These are phyloP conservation scores for Solanum corneliomulleri DNA, from an alignment of 257 asterid genomes.

Conservation along the genomic window DNA sequence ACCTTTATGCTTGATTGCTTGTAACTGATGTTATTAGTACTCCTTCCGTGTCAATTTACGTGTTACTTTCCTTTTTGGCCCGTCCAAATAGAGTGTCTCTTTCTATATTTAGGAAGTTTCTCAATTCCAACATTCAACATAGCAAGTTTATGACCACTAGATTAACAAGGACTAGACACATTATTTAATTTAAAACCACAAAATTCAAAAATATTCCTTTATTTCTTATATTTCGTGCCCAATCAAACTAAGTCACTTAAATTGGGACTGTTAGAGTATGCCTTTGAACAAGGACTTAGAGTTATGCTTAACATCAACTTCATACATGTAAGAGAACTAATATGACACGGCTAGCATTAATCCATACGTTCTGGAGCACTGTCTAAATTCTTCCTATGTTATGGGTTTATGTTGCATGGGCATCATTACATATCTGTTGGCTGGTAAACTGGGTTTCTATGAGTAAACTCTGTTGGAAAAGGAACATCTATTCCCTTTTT, in stretches of 20 bases:
- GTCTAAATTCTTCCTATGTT: not conserved
- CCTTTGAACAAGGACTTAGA: not conserved
- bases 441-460: not conserved
- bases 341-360: not conserved
- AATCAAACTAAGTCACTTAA: not conserved
- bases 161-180: not conserved
- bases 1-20: not conserved
- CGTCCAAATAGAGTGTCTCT: not conserved
- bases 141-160: not conserved
- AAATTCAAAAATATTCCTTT: not conserved
- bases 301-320: not conserved
- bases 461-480: not conserved
- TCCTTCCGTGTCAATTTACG: not conserved
- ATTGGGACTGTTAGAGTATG: not conserved
- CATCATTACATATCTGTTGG: not conserved
- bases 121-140: not conserved
- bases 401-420: not conserved
- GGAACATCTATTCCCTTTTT: not conserved
- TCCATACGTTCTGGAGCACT: not conserved
- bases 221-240: not conserved
- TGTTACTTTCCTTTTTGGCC: not conserved
- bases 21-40: not conserved
- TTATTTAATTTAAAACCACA: not conserved
- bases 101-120: not conserved
- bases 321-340: not conserved